Evolutionary conservation across 2,329 filamentous ascomycete species (phyloP).

Genomic region (Cordyceps cicadae): DNA sequence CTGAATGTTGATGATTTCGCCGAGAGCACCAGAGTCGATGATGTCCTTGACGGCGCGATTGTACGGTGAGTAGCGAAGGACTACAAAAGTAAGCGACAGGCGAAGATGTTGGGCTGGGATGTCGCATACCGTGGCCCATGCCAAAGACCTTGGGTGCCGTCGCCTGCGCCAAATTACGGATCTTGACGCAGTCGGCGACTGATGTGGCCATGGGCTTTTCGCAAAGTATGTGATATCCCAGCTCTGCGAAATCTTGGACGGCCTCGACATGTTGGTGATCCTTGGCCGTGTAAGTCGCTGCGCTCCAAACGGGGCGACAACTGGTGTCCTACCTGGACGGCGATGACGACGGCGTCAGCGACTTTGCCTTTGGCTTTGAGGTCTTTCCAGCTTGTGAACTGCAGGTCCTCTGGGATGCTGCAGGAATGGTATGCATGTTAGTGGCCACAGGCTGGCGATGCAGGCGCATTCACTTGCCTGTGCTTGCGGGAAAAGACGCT

Average conservation of each 20-base stretch:
- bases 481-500: slow-evolving; percentile 12
- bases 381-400: slow-evolving; percentile 12
- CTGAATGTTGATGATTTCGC: slow-evolving; percentile 16
- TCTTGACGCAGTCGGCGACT: slow-evolving; percentile 13
- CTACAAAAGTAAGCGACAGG: not conserved
- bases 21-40: slow-evolving; percentile 14
- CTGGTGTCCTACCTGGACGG: slow-evolving; percentile 3
- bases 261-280: slow-evolving; percentile 21
- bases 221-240: slow-evolving; percentile 14
- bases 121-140: slow-evolving; percentile 13
- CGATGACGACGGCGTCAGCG: slow-evolving; percentile 13
- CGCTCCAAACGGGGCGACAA: not conserved
- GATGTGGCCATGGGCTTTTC: slow-evolving; percentile 15
- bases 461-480: not conserved
- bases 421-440: not conserved
- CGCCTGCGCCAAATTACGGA: slow-evolving; percentile 3
- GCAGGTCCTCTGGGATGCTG: slow-evolving; percentile 11
- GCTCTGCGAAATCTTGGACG: slow-evolving; percentile 24
- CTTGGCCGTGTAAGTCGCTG: slow-evolving; percentile 2
- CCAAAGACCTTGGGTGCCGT: slow-evolving; percentile 11
- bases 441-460: not conserved
- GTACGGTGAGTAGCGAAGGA: slow-evolving; percentile 14
- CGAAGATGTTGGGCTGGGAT: not conserved
- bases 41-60: slow-evolving; percentile 14
- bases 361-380: slow-evolving; percentile 13